Conservation (phyloP, 2,329 filamentous ascomycete genomes). For the Fusarium poae region DNA sequence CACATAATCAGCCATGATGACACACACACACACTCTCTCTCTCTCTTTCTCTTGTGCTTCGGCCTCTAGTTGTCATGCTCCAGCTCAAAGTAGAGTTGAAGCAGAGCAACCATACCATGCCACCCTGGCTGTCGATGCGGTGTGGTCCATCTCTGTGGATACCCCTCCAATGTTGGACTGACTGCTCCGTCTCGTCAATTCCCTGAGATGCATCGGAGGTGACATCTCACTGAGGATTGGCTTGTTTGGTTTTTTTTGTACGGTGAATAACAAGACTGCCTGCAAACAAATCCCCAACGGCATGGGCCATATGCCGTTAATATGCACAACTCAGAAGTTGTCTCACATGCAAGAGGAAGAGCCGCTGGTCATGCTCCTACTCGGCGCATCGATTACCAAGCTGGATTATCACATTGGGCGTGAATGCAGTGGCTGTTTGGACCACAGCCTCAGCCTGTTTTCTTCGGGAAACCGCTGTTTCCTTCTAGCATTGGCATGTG, state of each 20-base stretch:
- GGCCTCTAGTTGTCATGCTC: conserved; percentile 3
- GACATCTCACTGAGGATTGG: conserved; percentile 5
- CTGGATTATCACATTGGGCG: conserved; percentile 2
- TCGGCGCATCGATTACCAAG: conserved; percentile 1
- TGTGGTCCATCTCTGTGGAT: conserved; percentile 39
- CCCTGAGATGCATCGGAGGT: conserved; percentile 15
- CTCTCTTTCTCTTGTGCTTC: conserved; percentile 10
- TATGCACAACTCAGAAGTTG: conserved; percentile 3
- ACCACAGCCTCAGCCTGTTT: conserved; percentile 15
- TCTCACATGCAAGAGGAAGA: neutral
- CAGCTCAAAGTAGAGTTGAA: conserved; percentile 34
- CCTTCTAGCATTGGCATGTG: conserved; percentile 34
- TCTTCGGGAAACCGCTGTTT: conserved; percentile 19
- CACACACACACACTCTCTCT: too few relatives aligned
- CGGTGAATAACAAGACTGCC: neutral
- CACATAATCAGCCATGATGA: conserved; percentile 22
- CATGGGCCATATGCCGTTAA: neutral
- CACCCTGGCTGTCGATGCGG: conserved; percentile 35
- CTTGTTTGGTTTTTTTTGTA: neutral
- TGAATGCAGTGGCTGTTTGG: conserved; percentile 32
- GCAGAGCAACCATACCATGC: conserved; percentile 1
- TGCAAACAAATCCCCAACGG: neutral
- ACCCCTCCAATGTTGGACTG: conserved; percentile 23
- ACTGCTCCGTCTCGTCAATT: conserved; percentile 23
- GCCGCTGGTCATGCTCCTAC: neutral